A percentile compares a stretch with the other conserved stretches of the same genome.
Evolutionary conservation across 192 early-diverging fungal species (phyloP).

Genomic region (Backusella parvicylindrica): DNA sequence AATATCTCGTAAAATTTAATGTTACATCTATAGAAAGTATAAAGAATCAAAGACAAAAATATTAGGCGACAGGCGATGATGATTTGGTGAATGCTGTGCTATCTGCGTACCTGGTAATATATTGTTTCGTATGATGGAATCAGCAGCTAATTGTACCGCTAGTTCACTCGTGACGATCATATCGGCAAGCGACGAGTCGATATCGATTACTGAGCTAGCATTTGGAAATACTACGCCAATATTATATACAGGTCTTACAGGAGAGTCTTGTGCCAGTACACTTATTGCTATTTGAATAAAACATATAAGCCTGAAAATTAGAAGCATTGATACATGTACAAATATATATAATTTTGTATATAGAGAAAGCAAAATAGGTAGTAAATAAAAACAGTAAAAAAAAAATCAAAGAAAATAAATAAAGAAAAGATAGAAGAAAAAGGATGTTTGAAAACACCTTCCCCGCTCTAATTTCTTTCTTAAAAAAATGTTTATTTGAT

Average conservation of each 20-base stretch:
- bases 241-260: conserved; percentile 10
- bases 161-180: conserved; percentile 25
- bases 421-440: neutral
- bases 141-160: conserved; percentile 3
- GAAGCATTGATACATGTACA: neutral
- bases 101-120: conserved; percentile 9
- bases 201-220: neutral
- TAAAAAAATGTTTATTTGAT: neutral
- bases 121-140: conserved; percentile 1
- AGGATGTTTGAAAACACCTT: neutral
- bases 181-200: conserved; percentile 8
- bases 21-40: conserved; percentile 7
- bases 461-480: neutral
- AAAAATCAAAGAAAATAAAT: neutral
- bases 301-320: neutral
- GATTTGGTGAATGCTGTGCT: neutral
- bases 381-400: neutral
- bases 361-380: neutral
- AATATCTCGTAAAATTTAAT: conserved; percentile 11
- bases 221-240: conserved; percentile 18
- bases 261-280: neutral
- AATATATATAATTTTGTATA: neutral
- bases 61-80: neutral
- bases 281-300: neutral
- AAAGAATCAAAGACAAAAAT: neutral